Base-by-base conservation (phyloP, 176 grass and related monocot species). In the Poa pratensis region DNA sequence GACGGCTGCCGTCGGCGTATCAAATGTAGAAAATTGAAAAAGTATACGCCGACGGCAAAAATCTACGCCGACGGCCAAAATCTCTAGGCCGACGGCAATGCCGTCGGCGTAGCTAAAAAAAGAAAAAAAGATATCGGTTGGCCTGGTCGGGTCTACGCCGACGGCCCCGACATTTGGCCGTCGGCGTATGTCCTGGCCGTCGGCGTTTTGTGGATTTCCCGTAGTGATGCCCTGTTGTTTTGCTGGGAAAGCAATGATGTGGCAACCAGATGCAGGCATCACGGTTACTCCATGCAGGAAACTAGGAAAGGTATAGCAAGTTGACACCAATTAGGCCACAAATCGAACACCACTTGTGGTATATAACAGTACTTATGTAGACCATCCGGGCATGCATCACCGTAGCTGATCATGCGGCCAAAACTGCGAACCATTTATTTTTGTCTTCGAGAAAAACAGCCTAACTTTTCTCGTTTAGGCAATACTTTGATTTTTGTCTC, bases 211-310 rank as follows among this genome's bases (percentile, higher is more conserved):
- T n/a, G n/a, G n/a, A n/a, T n/a, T n/a, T n/a, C n/a, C n/a, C n/a
- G n/a, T n/a, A n/a, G n/a, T n/a, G n/a, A n/a, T n/a, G 40, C 35
- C 32, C 69, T 26, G 27, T 54, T 80, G 28, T 20, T 62, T 42
- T 64, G n/a, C 9, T 39, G 43, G 27, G 20, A 60, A 86, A 50
- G 84, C 77, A 80, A 80, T 15, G 42, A 39, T 40, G n/a, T 28
- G 68, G 68, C 59, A 42, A 5, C 77, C 54, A 50, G 43, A 52
- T 52, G 65, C 69, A 73, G 63, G 53, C 9, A n/a, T 75, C 58
- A 26, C 49, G 17, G 28, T 50, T 39, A 73, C 40, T 46, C n/a
- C 69, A 72, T 8, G 40, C 43, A 45, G 9, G 43, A 45, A 45
- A 13, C 45, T 13, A 72, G 40, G 40, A 72, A 73, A 73, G 13